Evolutionary conservation across 2,329 filamentous ascomycete genomes (phyloP).

Genomic region (Penicillium rolfsii): DNA sequence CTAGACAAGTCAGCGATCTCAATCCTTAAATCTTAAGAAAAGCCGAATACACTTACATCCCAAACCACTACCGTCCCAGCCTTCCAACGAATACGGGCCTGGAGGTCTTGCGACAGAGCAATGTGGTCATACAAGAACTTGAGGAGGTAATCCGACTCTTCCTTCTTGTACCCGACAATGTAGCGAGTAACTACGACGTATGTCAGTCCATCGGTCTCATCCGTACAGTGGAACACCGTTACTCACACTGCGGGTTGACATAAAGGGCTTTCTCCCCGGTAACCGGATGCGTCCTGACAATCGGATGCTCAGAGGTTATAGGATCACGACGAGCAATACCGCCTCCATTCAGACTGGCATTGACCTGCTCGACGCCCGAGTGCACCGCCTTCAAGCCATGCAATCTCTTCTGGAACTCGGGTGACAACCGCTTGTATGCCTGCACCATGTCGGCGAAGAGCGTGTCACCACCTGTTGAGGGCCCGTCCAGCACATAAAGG

Average conservation of each 20-base stretch:
- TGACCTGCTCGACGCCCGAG: constrained; percentile 79
- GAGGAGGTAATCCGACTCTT: constrained; percentile 77
- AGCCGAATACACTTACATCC: constrained; percentile 57
- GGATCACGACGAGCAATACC: constrained; percentile 76
- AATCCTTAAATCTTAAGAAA: neutral
- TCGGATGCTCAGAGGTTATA: constrained; percentile 72
- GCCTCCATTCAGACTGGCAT: constrained; percentile 66
- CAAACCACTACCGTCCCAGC: constrained; percentile 80
- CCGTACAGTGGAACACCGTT: neutral
- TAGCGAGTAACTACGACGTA: constrained; percentile 67
- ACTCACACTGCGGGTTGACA: constrained; percentile 79
- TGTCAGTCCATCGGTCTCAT: constrained; percentile 2
- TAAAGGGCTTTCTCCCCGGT: constrained; percentile 84
- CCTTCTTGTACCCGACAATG: constrained; percentile 82
- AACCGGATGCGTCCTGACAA: constrained; percentile 77
- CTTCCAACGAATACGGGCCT: constrained; percentile 76
- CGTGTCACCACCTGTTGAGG: constrained; percentile 79
- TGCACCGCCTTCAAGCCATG: constrained; percentile 81
- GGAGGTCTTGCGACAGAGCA: constrained; percentile 71
- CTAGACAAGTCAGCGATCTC: constrained; percentile 29
- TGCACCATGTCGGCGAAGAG: constrained; percentile 78
- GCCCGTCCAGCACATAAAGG: constrained; percentile 82
- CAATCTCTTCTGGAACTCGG: constrained; percentile 75
- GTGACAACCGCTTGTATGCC: constrained; percentile 79
- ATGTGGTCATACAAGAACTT: constrained; percentile 80